phyloP scores from a whole-genome alignment of 495 filamentous ascomycete genomes.

The Astrocystis sublimbata region DNA sequence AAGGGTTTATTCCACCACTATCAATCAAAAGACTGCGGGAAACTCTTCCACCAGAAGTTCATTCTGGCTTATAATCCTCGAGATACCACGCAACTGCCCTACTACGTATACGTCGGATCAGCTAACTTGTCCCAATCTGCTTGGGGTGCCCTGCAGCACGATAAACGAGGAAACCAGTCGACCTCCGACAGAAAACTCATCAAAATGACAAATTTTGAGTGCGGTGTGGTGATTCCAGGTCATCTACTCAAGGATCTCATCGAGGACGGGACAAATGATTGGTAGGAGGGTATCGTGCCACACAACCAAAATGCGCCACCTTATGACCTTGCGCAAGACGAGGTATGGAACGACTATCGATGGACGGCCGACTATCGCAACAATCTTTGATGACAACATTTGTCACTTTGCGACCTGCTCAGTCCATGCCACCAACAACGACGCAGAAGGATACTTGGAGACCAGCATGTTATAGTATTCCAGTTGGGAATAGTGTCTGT shows the following conservation, averaged over 20 bases:
- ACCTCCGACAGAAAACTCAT: slow-evolving; percentile 21
- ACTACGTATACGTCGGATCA: slow-evolving; percentile 26
- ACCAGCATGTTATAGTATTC: neutral
- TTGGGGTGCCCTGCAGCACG: slow-evolving; percentile 22
- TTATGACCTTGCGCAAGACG: slow-evolving; percentile 21
- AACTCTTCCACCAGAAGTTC: slow-evolving; percentile 26
- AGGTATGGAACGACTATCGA: slow-evolving; percentile 21
- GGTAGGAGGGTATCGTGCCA: slow-evolving; percentile 24
- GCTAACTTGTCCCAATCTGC: slow-evolving; percentile 27
- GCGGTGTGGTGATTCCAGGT: slow-evolving; percentile 24
- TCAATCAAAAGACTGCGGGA: slow-evolving; percentile 23
- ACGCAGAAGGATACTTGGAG: neutral
- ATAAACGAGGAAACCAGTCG: slow-evolving; percentile 20
- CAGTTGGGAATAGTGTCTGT: neutral
- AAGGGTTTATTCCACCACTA: slow-evolving; percentile 27
- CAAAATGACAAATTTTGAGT: slow-evolving; percentile 25
- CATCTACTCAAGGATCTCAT: slow-evolving; percentile 18
- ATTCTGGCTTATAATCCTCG: slow-evolving; percentile 22
- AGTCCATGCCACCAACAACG: neutral
- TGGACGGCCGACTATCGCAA: slow-evolving; percentile 6
- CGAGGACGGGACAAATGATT: slow-evolving; percentile 19
- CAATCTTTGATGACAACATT: neutral
- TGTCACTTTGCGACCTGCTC: neutral
- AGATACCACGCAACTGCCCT: slow-evolving; percentile 10
- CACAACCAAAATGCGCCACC: slow-evolving; percentile 15